phyloP scores from a whole-genome alignment of 768 basidiomycete genomes.

The Macrolepiota fuliginosa region DNA sequence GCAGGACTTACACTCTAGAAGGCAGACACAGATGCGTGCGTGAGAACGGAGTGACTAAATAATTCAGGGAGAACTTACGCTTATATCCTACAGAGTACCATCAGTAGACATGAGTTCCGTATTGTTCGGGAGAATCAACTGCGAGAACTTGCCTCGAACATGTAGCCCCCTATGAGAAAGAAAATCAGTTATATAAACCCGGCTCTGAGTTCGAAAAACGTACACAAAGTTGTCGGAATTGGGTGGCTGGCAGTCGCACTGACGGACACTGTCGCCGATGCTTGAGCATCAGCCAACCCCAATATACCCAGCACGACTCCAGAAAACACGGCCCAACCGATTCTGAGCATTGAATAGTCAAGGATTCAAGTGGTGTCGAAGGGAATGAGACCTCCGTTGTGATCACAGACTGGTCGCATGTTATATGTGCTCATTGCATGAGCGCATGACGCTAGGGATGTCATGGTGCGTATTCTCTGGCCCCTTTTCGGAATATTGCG shows the following conservation, averaged over 20 bases:
- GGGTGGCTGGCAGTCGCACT: constrained; percentile 46
- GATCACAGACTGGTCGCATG: no score
- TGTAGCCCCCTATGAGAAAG: constrained; percentile 28
- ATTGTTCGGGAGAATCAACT: background rate
- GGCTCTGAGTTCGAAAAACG: constrained; percentile 19
- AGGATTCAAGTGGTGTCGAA: no score
- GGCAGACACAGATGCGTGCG: background rate
- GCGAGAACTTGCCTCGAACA: constrained; percentile 51
- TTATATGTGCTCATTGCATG: no score
- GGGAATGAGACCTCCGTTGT: no score
- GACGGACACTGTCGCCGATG: constrained; percentile 34
- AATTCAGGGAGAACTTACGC: constrained; percentile 35
- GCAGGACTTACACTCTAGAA: constrained; percentile 32
- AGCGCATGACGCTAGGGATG: no score
- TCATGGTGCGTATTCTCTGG: no score
- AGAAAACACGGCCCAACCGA: background rate
- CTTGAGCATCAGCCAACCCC: constrained; percentile 3
- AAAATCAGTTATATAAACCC: background rate
- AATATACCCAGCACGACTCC: constrained; percentile 4
- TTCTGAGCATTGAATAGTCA: constrained; percentile 2
- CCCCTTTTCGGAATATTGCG: no score
- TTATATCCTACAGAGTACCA: constrained; percentile 49
- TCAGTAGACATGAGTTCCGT: background rate
- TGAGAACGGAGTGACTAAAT: constrained; percentile 1
- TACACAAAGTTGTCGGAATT: constrained; percentile 53